Evolutionary conservation across 768 basidiomycete species (phyloP), one percentile per base, ranked within the genome.

Genomic region (Melanogaster broomeanus): DNA sequence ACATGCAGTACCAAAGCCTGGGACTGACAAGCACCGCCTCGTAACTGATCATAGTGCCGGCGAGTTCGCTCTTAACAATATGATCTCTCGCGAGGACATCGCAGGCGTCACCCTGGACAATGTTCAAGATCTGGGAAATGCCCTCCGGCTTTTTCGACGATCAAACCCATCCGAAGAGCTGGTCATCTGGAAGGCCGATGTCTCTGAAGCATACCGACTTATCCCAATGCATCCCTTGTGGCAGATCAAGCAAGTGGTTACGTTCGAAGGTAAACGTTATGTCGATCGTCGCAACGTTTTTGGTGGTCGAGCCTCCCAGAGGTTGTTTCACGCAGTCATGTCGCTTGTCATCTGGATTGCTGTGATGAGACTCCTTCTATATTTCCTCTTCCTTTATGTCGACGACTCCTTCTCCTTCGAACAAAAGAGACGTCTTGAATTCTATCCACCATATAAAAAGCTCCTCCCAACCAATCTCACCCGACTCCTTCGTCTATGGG

Each of bases 201-300:
- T 78, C 0, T 49, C 64, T 0, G 60, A 71, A 12, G 77, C 77
- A 0, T 79, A 75, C 28, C 55, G 67, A 0, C 61, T 65, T 0
- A 45, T 74, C 9, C 77, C 75, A 0, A 60, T 75, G 54, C 70
- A 76, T 40, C 72, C 67, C 0, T 35, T 59, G 0, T 77, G 75
- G 76, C 74, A 79, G 41, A 51, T 77, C 1, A 72, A 71, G 15
- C 76, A 78, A 33, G 46, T 75, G 0, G 59, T 70, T 7, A 57
- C 44, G 0, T 46, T 75, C 16, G 57, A 67, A 6, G 63, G 61
- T 0, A 3, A 18, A 0, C 30, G 31, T 0, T 53, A 69, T 45
- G 50, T 74, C 0, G 68, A 74, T 19, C 28, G 57, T 0, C 24
- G 42, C 8, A 65, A 64, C 18, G 46, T 53, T 7, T 74, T 74